These are phyloP conservation scores for Monosporozyma aerobia DNA, from an alignment of 805 yeast genomes.

Conservation along the genomic window DNA sequence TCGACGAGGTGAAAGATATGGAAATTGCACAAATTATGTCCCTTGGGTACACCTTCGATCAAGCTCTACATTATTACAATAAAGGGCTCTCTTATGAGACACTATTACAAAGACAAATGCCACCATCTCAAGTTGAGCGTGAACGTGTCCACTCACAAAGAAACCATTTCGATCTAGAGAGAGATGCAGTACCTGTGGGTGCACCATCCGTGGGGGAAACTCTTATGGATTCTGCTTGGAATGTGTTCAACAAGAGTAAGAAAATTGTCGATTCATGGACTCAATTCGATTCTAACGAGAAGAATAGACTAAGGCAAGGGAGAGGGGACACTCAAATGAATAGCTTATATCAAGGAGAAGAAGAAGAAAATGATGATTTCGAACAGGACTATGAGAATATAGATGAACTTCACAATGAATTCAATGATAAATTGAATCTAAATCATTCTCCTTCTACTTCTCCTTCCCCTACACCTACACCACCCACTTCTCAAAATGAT, in stretches of 20 bases:
- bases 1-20: slow-evolving; percentile 29
- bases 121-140: neutral
- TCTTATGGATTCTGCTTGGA: slow-evolving; percentile 14
- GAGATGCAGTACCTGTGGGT: neutral
- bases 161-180: neutral
- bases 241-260: slow-evolving; percentile 27
- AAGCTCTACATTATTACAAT: slow-evolving; percentile 18
- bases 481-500: too few relatives aligned
- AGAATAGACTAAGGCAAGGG: neutral
- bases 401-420: neutral
- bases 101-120: slow-evolving; percentile 2
- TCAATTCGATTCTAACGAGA: neutral
- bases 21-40: slow-evolving; percentile 30
- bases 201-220: neutral
- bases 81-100: slow-evolving; percentile 21
- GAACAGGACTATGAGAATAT: neutral
- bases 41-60: slow-evolving; percentile 17
- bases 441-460: neutral
- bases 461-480: too few relatives aligned
- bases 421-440: neutral
- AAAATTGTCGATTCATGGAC: slow-evolving; percentile 19
- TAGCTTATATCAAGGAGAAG: too few relatives aligned
- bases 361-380: neutral
- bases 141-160: neutral
- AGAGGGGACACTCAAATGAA: neutral